A percentile compares a stretch with the other conserved stretches of the same genome.
These are phyloP conservation scores for Casaregolazyma lundiana DNA, from an alignment of 1,139 yeast species.

Conservation along the genomic window DNA sequence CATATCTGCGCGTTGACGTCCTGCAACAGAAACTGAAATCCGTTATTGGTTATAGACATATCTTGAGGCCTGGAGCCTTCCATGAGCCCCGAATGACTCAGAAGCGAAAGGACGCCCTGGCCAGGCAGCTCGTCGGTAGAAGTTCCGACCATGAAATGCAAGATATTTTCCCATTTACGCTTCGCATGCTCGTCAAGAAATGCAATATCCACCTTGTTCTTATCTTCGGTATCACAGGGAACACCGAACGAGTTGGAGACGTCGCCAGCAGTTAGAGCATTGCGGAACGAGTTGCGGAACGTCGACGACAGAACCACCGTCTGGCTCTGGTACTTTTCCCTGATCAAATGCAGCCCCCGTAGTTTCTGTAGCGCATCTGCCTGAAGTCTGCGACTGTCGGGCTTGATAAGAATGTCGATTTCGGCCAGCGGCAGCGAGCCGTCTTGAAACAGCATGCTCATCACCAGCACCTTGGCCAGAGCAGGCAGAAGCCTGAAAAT, in stretches of 20 bases:
- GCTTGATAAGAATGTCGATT: constrained; percentile 72
- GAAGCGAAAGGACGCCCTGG: constrained; percentile 35
- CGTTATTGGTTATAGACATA: constrained; percentile 77
- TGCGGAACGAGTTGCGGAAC: constrained; percentile 69
- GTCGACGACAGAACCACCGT: constrained; percentile 63
- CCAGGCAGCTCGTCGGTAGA: constrained; percentile 46
- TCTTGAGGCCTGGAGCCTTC: constrained; percentile 44
- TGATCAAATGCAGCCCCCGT: constrained; percentile 68
- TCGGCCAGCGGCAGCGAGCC: constrained; percentile 64
- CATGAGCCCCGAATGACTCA: constrained; percentile 76
- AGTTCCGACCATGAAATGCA: constrained; percentile 98
- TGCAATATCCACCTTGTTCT: constrained; percentile 52
- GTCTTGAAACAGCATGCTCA: constrained; percentile 82
- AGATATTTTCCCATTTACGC: constrained; percentile 86
- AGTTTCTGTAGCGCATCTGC: constrained; percentile 77
- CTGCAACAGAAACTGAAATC: constrained; percentile 89
- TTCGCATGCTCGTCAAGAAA: constrained; percentile 79
- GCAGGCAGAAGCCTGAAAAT: constrained; percentile 84
- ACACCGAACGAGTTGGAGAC: constrained; percentile 49
- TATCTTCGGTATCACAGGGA: constrained; percentile 46
- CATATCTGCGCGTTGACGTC: constrained; percentile 94
- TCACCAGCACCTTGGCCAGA: constrained; percentile 80
- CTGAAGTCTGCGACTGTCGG: constrained; percentile 44
- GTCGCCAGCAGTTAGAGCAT: constrained; percentile 79
- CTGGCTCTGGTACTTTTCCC: constrained; percentile 53